These are phyloP conservation scores for Elaeis oleifera DNA, from an alignment of 202 grass and related monocot genomes.

Conservation along the genomic window DNA sequence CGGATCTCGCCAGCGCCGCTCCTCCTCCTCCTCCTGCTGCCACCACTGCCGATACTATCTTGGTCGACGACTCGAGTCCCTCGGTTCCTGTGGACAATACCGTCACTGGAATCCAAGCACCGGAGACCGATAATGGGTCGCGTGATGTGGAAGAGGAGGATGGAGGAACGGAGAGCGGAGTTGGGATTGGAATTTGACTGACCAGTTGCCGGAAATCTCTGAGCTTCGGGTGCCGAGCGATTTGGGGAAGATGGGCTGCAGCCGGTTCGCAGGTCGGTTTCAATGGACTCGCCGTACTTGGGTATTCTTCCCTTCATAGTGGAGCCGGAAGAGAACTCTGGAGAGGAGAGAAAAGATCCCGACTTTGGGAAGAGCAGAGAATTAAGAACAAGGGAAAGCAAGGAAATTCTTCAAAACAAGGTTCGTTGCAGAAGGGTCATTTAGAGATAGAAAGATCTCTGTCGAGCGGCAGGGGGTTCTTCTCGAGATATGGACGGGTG, in stretches of 20 bases:
- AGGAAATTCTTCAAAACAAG: constrained; percentile 18
- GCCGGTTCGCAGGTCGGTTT: too few relatives aligned
- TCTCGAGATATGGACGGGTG: constrained; percentile 40
- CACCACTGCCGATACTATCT: not conserved
- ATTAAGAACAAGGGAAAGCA: constrained; percentile 21
- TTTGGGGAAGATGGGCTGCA: too few relatives aligned
- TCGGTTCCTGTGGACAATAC: not conserved
- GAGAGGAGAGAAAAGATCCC: constrained; percentile 27
- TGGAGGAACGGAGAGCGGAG: not conserved
- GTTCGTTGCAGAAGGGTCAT: constrained; percentile 9
- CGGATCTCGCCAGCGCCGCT: not conserved
- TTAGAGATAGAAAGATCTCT: constrained; percentile 22
- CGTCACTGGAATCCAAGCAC: constrained; percentile 4
- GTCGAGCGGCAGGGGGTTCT: constrained; percentile 35
- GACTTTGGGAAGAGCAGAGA: constrained; percentile 26
- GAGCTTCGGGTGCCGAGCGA: not conserved
- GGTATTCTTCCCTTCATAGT: too few relatives aligned
- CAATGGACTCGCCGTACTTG: too few relatives aligned
- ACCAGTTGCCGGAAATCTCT: not conserved
- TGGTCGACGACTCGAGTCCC: not conserved
- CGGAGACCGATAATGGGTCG: not conserved
- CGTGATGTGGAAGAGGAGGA: not conserved
- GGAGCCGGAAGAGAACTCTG: constrained; percentile 14
- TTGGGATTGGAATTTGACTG: not conserved
- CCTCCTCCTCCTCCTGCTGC: not conserved